phyloP scores from a whole-genome alignment of 2,329 filamentous ascomycete genomes.

The Fusarium goolgardi region DNA sequence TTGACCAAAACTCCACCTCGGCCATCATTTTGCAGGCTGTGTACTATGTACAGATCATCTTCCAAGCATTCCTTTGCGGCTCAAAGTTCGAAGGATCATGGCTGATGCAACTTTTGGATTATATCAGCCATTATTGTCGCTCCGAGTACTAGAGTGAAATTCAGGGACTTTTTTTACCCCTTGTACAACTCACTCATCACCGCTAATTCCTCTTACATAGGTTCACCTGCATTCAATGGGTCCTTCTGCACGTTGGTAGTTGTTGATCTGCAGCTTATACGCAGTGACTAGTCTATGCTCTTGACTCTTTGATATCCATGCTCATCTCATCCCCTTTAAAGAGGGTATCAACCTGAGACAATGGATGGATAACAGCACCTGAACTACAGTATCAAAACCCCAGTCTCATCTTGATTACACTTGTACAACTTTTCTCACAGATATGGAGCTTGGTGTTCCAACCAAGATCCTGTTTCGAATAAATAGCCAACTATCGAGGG shows the following conservation, averaged over 20 bases:
- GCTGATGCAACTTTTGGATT: background rate
- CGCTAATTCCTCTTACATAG: background rate
- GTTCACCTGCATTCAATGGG: background rate
- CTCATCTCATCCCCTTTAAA: background rate
- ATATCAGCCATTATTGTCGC: background rate
- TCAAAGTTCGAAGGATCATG: background rate
- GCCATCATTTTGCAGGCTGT: background rate
- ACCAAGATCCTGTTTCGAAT: constrained; percentile 12
- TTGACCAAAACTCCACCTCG: background rate
- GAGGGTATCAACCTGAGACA: background rate
- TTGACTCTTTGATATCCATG: background rate
- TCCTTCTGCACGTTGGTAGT: background rate
- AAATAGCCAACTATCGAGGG: background rate
- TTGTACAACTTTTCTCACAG: background rate
- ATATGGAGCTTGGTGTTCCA: constrained; percentile 6
- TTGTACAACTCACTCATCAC: background rate
- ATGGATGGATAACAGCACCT: background rate
- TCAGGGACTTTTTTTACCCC: background rate
- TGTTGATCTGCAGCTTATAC: background rate
- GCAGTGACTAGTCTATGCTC: background rate
- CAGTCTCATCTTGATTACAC: constrained; percentile 7
- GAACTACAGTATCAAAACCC: background rate
- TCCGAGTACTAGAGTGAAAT: background rate
- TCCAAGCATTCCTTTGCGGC: background rate
- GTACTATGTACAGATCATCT: background rate